Conservation (phyloP, 2,329 filamentous ascomycete genomes). For the Fusarium protoensiforme region DNA sequence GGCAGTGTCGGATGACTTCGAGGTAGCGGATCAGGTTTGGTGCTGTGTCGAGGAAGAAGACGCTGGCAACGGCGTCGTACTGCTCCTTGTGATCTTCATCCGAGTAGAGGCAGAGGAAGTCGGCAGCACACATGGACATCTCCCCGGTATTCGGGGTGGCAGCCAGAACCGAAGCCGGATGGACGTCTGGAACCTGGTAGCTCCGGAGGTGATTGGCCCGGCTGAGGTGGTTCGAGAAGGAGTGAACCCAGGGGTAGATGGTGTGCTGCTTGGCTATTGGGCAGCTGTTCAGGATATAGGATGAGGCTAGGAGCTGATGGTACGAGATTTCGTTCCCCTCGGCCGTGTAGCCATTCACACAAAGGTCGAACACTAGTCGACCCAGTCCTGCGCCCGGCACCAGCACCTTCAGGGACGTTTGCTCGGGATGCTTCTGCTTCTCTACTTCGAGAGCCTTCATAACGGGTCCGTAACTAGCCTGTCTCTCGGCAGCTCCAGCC, state of each 20-base stretch:
- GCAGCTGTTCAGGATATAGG: conserved; percentile 78
- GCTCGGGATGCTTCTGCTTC: conserved; percentile 44
- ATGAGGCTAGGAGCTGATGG: conserved; percentile 91
- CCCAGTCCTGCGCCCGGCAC: conserved; percentile 92
- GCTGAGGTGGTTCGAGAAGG: conserved; percentile 85
- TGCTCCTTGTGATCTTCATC: conserved; percentile 67
- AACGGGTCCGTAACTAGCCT: conserved; percentile 81
- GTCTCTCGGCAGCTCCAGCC: conserved; percentile 78
- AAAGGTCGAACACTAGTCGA: conserved; percentile 89
- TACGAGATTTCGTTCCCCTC: conserved; percentile 98
- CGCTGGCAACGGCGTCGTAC: conserved; percentile 87
- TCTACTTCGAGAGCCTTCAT: conserved; percentile 71
- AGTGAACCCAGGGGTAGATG: conserved; percentile 87
- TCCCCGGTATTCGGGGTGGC: conserved; percentile 58
- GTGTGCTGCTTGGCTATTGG: conserved; percentile 70
- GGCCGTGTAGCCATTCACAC: conserved; percentile 74
- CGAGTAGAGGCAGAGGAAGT: conserved; percentile 89
- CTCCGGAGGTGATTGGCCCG: conserved; percentile 79
- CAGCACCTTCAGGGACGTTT: conserved; percentile 71
- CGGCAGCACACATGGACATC: conserved; percentile 94
- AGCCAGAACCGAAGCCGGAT: conserved; percentile 70
- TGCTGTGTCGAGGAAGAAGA: conserved; percentile 98
- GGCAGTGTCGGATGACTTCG: conserved; percentile 81
- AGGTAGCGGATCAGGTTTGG: conserved; percentile 93
- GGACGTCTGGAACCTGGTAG: conserved; percentile 83